phyloP scores from a whole-genome alignment of 208 protist species.

The Leishmania tropica region DNA sequence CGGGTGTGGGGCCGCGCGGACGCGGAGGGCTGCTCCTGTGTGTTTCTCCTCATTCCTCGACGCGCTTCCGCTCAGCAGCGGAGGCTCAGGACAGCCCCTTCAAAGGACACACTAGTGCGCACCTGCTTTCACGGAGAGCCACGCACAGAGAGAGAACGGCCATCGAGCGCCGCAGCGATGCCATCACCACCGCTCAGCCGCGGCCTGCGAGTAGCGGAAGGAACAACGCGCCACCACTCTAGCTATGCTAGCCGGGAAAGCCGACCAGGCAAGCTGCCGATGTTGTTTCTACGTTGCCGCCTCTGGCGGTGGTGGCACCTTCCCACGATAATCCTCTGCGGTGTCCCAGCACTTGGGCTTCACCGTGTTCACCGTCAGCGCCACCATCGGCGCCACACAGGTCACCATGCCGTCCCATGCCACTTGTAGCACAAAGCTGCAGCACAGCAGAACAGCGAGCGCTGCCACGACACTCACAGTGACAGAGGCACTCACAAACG shows the following conservation, averaged over 20 bases:
- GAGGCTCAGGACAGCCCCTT: not conserved
- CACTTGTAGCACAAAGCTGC: constrained; percentile 23
- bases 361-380: constrained; percentile 39
- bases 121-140: not conserved
- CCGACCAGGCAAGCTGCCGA: not conserved
- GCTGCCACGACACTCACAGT: constrained; percentile 26
- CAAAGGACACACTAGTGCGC: not conserved
- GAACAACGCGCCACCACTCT: not conserved
- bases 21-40: not conserved
- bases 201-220: not conserved
- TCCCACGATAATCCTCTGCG: constrained; percentile 54
- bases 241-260: not conserved
- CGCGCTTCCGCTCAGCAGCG: not conserved
- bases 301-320: constrained; percentile 15
- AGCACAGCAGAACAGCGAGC: constrained; percentile 35
- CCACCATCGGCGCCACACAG: constrained; percentile 34
- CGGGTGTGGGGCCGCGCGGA: not conserved
- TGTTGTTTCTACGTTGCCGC: not conserved
- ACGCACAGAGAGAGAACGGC: not conserved
- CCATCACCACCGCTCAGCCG: not conserved
- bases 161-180: not conserved
- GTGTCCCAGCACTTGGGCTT: constrained; percentile 52
- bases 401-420: constrained; percentile 20
- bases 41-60: not conserved
- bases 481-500: constrained; percentile 29